A percentile compares a stretch with the other conserved stretches of the same genome.
Conservation (phyloP, 106 monocot species). For the Cymbidium sinense region DNA sequence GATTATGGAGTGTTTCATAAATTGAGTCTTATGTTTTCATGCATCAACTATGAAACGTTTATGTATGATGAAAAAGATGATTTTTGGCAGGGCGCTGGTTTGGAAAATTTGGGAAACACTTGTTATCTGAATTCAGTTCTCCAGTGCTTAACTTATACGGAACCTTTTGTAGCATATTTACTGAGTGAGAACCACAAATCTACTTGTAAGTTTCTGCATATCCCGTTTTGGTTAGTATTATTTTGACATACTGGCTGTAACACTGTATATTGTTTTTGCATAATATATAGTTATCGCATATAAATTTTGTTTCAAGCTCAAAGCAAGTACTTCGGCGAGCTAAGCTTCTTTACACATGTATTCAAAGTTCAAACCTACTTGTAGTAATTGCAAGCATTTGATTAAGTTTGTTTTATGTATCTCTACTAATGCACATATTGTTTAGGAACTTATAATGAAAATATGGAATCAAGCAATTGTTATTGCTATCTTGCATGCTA, state of each 20-base stretch:
- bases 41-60: neutral
- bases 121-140: slow-evolving; percentile 97
- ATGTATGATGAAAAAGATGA: neutral
- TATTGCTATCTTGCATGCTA: too few relatives aligned
- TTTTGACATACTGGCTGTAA: neutral
- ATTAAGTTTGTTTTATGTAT: neutral
- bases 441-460: neutral
- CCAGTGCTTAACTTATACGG: slow-evolving; percentile 97
- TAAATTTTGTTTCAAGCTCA: neutral
- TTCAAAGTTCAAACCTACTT: neutral
- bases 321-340: neutral
- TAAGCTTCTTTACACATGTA: neutral
- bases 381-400: neutral
- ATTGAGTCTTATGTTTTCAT: too few relatives aligned
- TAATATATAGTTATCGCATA: neutral
- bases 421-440: neutral
- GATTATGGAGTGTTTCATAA: neutral
- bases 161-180: slow-evolving; percentile 96
- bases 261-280: slow-evolving; percentile 1
- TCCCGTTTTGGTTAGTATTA: neutral
- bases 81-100: slow-evolving; percentile 65
- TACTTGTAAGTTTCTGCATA: slow-evolving; percentile 59
- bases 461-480: too few relatives aligned
- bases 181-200: slow-evolving; percentile 90
- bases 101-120: slow-evolving; percentile 86